Evolutionary conservation across 768 basidiomycete species (phyloP).

Genomic region (Lactarius deliciosus): DNA sequence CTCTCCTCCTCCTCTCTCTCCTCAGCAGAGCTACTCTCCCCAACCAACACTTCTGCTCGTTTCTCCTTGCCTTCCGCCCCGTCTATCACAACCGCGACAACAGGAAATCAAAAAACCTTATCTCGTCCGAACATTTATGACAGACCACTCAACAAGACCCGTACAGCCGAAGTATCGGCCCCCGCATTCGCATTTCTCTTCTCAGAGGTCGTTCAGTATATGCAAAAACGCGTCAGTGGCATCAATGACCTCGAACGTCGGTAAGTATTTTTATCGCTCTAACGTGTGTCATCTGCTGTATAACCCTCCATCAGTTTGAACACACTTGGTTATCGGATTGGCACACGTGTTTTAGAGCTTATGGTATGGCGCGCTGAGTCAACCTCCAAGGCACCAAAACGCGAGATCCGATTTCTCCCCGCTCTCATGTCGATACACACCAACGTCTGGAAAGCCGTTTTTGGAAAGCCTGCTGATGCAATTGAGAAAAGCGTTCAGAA

Average conservation of each 20-base stretch:
- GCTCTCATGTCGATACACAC: conserved; percentile 93
- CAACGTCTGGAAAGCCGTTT: conserved; percentile 92
- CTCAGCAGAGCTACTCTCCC: conserved; percentile 48
- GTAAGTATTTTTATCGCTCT: conserved; percentile 44
- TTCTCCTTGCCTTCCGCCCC: conserved; percentile 67
- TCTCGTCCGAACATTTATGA: conserved; percentile 83
- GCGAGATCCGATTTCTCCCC: conserved; percentile 87
- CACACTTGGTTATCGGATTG: conserved; percentile 90
- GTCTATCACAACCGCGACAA: conserved; percentile 44
- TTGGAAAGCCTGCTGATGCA: conserved; percentile 90
- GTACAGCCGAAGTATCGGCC: conserved; percentile 77
- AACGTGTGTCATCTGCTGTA: conserved; percentile 12
- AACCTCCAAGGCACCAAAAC: conserved; percentile 84
- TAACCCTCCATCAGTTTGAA: conserved; percentile 61
- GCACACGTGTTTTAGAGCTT: conserved; percentile 82
- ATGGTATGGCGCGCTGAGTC: conserved; percentile 79
- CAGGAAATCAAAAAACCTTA: conserved; percentile 39
- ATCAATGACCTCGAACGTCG: conserved; percentile 94
- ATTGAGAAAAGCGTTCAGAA: conserved; percentile 97
- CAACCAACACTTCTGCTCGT: conserved; percentile 60
- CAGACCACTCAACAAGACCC: conserved; percentile 83
- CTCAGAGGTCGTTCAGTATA: conserved; percentile 92
- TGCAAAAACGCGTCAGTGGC: conserved; percentile 91
- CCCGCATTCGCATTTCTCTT: conserved; percentile 88
- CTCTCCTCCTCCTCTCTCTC: conserved; percentile 59